phyloP scores from a whole-genome alignment of 2,329 filamentous ascomycete genomes.

The Epichloe amarillans region DNA sequence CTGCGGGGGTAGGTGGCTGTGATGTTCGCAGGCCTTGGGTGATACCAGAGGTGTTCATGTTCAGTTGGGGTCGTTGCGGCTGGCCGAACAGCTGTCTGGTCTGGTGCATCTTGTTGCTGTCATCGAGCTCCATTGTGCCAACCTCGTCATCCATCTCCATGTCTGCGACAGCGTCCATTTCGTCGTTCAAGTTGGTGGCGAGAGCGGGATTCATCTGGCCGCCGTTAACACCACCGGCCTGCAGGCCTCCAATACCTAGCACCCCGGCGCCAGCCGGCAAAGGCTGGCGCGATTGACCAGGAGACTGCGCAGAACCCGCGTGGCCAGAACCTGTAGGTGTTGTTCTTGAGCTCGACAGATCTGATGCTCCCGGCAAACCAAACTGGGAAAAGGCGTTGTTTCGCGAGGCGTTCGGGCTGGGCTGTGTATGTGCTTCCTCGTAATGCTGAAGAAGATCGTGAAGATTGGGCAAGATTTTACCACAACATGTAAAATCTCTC shows the following conservation, averaged over 20 bases:
- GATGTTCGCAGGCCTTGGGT: conserved; percentile 72
- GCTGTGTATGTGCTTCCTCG: conserved; percentile 80
- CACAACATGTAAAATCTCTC: conserved; percentile 93
- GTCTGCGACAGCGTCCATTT: conserved; percentile 78
- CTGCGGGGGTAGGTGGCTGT: conserved; percentile 72
- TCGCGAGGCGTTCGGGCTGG: conserved; percentile 31
- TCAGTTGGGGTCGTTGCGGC: conserved; percentile 55
- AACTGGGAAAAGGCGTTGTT: conserved; percentile 29
- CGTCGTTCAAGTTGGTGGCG: conserved; percentile 31
- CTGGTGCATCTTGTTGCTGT: conserved; percentile 53
- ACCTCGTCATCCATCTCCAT: conserved; percentile 93
- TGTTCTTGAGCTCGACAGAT: conserved; percentile 20
- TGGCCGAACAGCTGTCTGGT: conserved; percentile 56
- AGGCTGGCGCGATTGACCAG: conserved; percentile 22
- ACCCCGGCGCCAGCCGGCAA: conserved; percentile 16
- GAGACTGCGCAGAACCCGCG: conserved; percentile 12
- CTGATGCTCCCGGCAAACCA: conserved; percentile 19
- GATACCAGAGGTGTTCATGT: conserved; percentile 64
- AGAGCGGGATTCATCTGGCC: conserved; percentile 31
- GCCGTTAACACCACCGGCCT: conserved; percentile 13
- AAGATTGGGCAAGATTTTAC: conserved; percentile 74
- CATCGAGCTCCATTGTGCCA: conserved; percentile 50
- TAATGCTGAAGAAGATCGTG: conserved; percentile 95
- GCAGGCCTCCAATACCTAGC: conserved; percentile 27
- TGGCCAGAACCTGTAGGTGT: conserved; percentile 18